Base-by-base conservation (phyloP, 805 yeast species). In the Jamesozyma piceae region DNA sequence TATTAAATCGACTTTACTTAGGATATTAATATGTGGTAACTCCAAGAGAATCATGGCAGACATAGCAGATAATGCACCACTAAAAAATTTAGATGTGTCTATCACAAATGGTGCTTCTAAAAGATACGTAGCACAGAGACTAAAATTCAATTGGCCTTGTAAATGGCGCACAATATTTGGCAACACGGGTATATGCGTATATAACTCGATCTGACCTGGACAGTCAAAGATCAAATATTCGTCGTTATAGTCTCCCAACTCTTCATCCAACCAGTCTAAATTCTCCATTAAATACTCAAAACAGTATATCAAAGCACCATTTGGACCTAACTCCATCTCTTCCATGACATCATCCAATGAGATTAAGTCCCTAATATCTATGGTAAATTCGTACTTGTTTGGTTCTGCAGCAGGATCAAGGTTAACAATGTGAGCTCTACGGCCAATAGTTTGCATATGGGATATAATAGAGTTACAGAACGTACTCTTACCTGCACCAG, bases 321-420 rank as follows among this genome's bases (percentile, higher is more conserved):
- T 90, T 9, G 97, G 97, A 0, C 98, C 98, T 37, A 86, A 65
- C 29, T 83, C 82, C 68, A 90, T 69, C 61, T 90, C 97, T 49
- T 90, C 97, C 89, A 88, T 88, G 21, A 88, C 96, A 62, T 90
- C 97, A 44, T 88, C 87, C 35, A 90, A 67, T 1, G 95, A 84
- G 40, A 90, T 86, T 54, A 90, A 71, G 59, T 90, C 96, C 53
- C 95, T 71, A 30, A 90, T 90, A 62, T 90, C 97, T 17, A 90
- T 81, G 5, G 95, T 82, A 61, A 90, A 92, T 58, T 87, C 95
- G 57, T 75, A 90, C 57, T 90, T 90, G 2, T 77, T 79, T 11
- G 97, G 86, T 50, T 88, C 95, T 2, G 97, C 97, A 0, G 97
- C 97, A 4, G 98, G 98, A 65, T 90, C 97, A 41, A 90, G 67